Evolutionary conservation across 2,329 filamentous ascomycete species (phyloP), one percentile per base, ranked within the genome.

Genomic region (Clarireedia hainanense): DNA sequence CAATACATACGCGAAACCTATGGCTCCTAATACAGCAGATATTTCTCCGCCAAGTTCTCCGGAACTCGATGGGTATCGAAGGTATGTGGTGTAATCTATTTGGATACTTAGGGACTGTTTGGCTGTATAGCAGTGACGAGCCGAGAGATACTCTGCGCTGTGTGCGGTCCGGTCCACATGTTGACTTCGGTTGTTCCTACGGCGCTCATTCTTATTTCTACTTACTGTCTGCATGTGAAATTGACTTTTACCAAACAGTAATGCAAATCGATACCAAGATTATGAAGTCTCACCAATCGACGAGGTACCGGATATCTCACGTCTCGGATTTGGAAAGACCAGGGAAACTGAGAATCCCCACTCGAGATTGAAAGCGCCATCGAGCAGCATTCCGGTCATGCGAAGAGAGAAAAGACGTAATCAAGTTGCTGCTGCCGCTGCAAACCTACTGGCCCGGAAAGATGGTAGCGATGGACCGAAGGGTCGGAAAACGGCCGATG

Each of bases 1-100:
- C 7, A 55, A 55, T 12, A 57, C 69, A 56, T 69, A 30, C 39
- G 70, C 48, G 50, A 60, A 48, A 58, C 63, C 58, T 45, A 70
- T 65, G 63, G 71, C 64, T 55, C 55, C 42, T 47, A 50, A 51
- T 60, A 67, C 63, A 53, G 62, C 59, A 46, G 65, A 66, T 40
- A 69, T 76, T n/a, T 77, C 75, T 10, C 74, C 75, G 43, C 74
- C 73, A 39, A 72, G 73, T 52, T 75, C 74, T 26, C 74, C 74
- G 0, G 66, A 69, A 42, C 55, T 60, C 52, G 56, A 56, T 53
- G 54, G 48, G 30, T 39, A 27, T 37, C 45, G 58, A 34, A 63
- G 63, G 65, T 68, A 67, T 60, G 64, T 65, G 45, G 47, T 56
- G 47, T 46, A 17, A 53, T 62, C 49, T 57, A 34, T 27, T 46